Evolutionary conservation across 2,329 filamentous ascomycete genomes (phyloP), one percentile per base, ranked within the genome.

Genomic region (Aureobasidium sp.): DNA sequence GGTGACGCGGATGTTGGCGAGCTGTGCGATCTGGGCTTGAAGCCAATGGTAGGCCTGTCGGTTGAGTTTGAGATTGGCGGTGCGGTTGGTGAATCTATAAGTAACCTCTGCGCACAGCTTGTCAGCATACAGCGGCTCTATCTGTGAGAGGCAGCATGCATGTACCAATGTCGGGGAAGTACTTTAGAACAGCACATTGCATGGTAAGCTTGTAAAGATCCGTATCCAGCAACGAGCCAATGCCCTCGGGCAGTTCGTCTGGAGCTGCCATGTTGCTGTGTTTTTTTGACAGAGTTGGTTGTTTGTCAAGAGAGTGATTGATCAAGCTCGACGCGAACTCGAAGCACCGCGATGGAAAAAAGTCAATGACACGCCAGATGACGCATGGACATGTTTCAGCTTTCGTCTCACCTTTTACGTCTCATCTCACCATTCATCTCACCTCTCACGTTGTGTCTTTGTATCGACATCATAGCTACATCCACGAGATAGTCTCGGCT

Each of bases 191-290:
- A 63, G 91, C 91, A 71, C 89, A 96, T 86, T 99, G 94, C 94
- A 99, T 99, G 21, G 94, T 99, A 74, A 99, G 77, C 76, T 99
- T 99, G 83, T 96, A 99, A 63, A 99, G 75, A 72, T 88, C 85
- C 60, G 78, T 80, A 61, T 80, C 78, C 47, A 80, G 69, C n/a
- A 80, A 70, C 2, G 77, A 79, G 63, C 65, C 68, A 42, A 75
- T 67, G 60, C 72, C 74, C 55, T 73, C 71, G 6, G 75, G 73
- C 70, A 72, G 21, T 11, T 40, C 35, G 21, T 47, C 60, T 27
- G 51, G 21, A 4, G 13, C 27, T 33, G 60, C 54, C 63, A 64
- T 64, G 29, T 13, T 40, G 49, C 19, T 19, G 5, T 9, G 10
- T 6, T 19, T 15, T 29, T 15, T 40, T 38, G 47, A 19, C 25